Conservation (phyloP, 139 green algal genomes). For the Chlorella sp. region DNA sequence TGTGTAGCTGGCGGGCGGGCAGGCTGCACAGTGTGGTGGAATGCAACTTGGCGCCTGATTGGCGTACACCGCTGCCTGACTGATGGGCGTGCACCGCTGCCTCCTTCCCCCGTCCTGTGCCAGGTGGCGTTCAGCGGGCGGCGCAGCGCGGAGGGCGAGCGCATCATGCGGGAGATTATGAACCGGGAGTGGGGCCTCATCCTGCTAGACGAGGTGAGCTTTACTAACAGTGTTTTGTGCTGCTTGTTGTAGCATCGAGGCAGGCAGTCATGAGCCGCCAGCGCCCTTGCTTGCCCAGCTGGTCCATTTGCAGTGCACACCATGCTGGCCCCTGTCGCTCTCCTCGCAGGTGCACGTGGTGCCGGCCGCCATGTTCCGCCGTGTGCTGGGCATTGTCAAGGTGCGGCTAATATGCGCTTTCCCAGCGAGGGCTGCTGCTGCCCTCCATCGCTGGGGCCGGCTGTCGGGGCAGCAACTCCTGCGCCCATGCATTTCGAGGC, state of each 20-base stretch:
- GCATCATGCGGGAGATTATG: slow-evolving; percentile 77
- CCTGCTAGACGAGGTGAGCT: slow-evolving; percentile 89
- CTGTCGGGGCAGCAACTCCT: too few relatives aligned
- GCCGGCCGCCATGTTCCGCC: slow-evolving; percentile 94
- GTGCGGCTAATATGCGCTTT: too few relatives aligned
- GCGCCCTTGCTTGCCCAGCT: neutral
- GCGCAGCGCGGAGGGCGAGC: slow-evolving; percentile 23
- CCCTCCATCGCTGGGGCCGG: too few relatives aligned
- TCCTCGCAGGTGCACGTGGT: slow-evolving; percentile 91
- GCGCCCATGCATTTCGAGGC: too few relatives aligned
- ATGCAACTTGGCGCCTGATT: too few relatives aligned
- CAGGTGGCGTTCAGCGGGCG: slow-evolving; percentile 52
- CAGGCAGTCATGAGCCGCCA: neutral
- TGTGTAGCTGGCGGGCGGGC: too few relatives aligned
- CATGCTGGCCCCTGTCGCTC: neutral
- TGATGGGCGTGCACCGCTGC: too few relatives aligned
- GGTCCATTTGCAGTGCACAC: neutral
- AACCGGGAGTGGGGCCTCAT: slow-evolving; percentile 95
- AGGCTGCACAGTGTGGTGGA: too few relatives aligned
- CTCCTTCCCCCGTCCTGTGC: too few relatives aligned
- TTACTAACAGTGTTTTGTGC: neutral
- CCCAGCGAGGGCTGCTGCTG: too few relatives aligned
- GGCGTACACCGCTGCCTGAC: too few relatives aligned
- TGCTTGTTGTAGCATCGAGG: neutral
- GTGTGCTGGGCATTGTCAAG: slow-evolving; percentile 92